A percentile compares a stretch with the other conserved stretches of the same genome.
Conservation (phyloP, 192 early-diverging fungal genomes). For the Podila clonocystis region DNA sequence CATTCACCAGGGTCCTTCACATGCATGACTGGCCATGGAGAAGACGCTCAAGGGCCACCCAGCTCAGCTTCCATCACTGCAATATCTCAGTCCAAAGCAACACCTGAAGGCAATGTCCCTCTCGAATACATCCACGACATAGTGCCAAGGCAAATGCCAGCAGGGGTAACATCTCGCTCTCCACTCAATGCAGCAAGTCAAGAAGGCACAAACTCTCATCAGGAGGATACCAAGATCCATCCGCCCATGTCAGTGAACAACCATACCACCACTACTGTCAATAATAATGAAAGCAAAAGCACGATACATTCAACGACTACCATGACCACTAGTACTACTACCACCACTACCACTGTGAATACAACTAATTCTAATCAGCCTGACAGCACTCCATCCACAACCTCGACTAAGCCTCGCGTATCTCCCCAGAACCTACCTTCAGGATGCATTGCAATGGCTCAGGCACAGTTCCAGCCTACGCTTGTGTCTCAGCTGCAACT, state of each 20-base stretch:
- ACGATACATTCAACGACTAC: neutral
- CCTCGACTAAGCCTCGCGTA: neutral
- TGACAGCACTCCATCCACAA: too few relatives aligned
- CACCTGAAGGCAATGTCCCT: neutral
- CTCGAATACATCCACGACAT: neutral
- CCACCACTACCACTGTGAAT: neutral
- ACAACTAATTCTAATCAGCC: neutral
- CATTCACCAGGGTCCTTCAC: slow-evolving; percentile 9
- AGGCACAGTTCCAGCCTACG: slow-evolving; percentile 18
- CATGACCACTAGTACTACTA: neutral
- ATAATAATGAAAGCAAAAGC: neutral
- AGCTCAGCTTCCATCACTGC: slow-evolving; percentile 1
- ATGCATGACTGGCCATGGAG: slow-evolving; percentile 41
- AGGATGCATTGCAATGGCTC: slow-evolving; percentile 22
- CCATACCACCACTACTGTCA: neutral
- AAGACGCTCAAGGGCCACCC: slow-evolving; percentile 22
- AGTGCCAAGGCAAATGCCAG: neutral
- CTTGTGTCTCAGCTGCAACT: slow-evolving; percentile 36
- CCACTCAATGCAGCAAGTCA: too few relatives aligned
- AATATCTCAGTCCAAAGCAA: neutral
- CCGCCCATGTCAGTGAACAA: neutral
- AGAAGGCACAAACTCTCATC: too few relatives aligned
- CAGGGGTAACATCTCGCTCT: neutral
- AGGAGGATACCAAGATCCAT: too few relatives aligned
- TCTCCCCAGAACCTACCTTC: slow-evolving; percentile 23